Percentiles rank a stretch among this genome's conserved stretches.
Evolutionary conservation across 78 protist species (phyloP).

Genomic region (Tieghemostelium lacteum): DNA sequence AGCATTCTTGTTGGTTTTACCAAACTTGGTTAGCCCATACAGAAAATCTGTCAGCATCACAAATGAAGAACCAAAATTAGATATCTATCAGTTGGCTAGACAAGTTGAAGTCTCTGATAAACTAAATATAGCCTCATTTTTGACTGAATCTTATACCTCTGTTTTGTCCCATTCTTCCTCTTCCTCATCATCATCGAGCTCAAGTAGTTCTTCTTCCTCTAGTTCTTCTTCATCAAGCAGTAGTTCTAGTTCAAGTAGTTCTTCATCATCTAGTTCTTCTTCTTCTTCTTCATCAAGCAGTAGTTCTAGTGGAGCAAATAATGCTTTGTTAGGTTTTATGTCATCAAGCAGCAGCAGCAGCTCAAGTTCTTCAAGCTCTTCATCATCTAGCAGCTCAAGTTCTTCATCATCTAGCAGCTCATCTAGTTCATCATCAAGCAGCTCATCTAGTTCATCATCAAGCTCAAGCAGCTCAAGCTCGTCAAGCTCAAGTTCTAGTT

Average conservation of each 20-base stretch:
- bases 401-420: conserved; percentile 2
- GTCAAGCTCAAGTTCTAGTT: conserved; percentile 5
- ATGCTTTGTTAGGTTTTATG: not conserved
- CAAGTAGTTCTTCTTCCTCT: not conserved
- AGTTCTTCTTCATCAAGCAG: conserved; percentile 16
- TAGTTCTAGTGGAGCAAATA: not conserved
- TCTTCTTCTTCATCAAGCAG: conserved; percentile 1
- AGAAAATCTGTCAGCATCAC: conserved; percentile 61
- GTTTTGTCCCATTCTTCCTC: conserved; percentile 32
- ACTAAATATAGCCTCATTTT: conserved; percentile 50
- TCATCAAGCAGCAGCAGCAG: conserved; percentile 5
- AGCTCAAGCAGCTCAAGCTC: not conserved
- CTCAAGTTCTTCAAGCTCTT: conserved; percentile 12
- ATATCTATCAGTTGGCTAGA: conserved; percentile 53
- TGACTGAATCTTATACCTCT: conserved; percentile 31
- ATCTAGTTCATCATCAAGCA: not conserved
- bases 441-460: not conserved
- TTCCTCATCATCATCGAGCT: not conserved
- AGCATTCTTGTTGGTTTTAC: conserved; percentile 54
- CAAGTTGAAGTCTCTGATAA: conserved; percentile 11
- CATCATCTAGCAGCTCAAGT: conserved; percentile 8
- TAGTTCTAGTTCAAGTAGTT: conserved; percentile 10
- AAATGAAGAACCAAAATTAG: conserved; percentile 66
- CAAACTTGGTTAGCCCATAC: conserved; percentile 41
- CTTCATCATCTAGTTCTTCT: conserved; percentile 10